Evolutionary conservation across 495 filamentous ascomycete species (phyloP).

Genomic region (Cairneyella variabilis): DNA sequence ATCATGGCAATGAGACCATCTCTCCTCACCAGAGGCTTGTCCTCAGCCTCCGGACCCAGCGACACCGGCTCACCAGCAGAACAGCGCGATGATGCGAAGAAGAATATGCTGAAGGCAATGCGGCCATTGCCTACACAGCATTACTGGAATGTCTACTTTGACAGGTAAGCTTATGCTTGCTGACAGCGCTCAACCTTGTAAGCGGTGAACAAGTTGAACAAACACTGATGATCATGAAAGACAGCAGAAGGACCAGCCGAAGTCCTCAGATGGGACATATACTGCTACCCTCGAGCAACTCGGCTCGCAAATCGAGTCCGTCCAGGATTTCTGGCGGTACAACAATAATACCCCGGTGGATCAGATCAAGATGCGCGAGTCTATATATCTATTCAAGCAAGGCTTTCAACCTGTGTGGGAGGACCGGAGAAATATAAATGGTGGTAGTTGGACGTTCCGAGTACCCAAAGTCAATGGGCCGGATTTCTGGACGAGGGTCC

Average conservation of each 20-base stretch:
- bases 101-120: constrained; percentile 57
- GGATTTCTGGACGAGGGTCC: constrained; percentile 76
- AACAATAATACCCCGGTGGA: constrained; percentile 83
- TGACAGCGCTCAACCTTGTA: not conserved
- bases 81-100: constrained; percentile 55
- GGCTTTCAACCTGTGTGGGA: constrained; percentile 88
- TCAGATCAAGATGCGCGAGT: constrained; percentile 73
- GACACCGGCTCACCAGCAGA: constrained; percentile 50
- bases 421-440: constrained; percentile 74
- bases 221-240: constrained; percentile 16
- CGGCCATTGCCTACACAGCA: constrained; percentile 55
- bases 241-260: constrained; percentile 39
- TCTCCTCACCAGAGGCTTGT: constrained; percentile 51
- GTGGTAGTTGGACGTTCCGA: constrained; percentile 84
- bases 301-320: constrained; percentile 63
- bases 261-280: constrained; percentile 44
- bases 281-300: constrained; percentile 63
- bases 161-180: constrained; percentile 36
- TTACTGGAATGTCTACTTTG: constrained; percentile 59
- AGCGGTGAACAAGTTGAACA: constrained; percentile 10
- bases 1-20: constrained; percentile 48
- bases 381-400: constrained; percentile 83
- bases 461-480: constrained; percentile 68
- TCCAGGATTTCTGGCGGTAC: constrained; percentile 83
- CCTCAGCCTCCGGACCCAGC: constrained; percentile 41